Evolutionary conservation across 176 grass and related monocot species (phyloP), one percentile per base, ranked within the genome.

Genomic region (Poa pratensis): DNA sequence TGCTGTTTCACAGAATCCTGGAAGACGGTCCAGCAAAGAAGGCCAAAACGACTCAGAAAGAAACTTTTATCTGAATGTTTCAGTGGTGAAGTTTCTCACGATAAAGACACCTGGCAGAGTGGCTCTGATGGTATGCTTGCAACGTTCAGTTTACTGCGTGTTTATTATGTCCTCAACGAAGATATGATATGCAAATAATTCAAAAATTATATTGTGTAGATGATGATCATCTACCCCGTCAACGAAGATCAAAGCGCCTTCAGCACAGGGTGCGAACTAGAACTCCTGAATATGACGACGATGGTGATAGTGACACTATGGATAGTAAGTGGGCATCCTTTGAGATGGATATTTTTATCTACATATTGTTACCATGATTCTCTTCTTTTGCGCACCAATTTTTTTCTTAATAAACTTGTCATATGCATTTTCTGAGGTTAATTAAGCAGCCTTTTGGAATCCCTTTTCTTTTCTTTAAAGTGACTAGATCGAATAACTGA

Each of bases 191-290:
- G 35, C 35, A 37, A 37, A 37, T 37, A 37, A 37, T 37, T 37
- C 5, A 37, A 37, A 37, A 37, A 37, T 4, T 30, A 1, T 30
- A 30, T 30, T 59, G 20, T 68, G 55, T 71, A 94, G 92, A 82
- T 61, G 40, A 26, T 23, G 54, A 69, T 17, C 64, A 45, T 42
- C 46, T 62, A 14, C 17, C 2, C 50, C 43, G 12, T 8, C 40
- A 18, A 57, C 88, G 77, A 84, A 81, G 62, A 79, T 91, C 87
- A 37, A 85, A 59, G 66, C 66, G 80, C 13, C 68, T 89, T 68
- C 72, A 16, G 26, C 37, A 85, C 28, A 94, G 75, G 45, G 37
- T 80, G 63, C 26, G 73, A 66, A 81, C 69, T 65, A 58, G 17
- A 68, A 45, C 32, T 7, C 12, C 11, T 4, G 17, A 66, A 30